Base-by-base conservation (phyloP, 805 yeast genomes). In the Nakazawaea anatomiae region DNA sequence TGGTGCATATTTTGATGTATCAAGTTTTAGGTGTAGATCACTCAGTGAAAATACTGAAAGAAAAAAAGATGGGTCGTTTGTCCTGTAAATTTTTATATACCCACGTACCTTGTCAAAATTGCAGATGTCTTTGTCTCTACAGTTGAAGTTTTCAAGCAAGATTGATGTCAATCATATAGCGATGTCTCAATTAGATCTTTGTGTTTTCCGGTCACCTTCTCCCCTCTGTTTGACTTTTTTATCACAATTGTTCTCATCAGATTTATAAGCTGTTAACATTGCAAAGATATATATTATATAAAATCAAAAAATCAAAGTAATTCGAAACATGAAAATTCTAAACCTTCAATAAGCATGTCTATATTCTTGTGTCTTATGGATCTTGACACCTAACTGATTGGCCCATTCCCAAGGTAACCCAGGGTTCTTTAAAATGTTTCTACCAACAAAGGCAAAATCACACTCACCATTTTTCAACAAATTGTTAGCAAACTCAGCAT, bases 361-460 rank as follows among this genome's bases (percentile, higher is more conserved):
- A 11, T 66, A 65, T 41, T 69, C 68, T 44, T 53, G 55, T 0
- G 78, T 65, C 57, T 71, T 68, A 52, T 71, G 62, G 5, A 75
- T 55, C 47, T 65, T 56, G 30, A 78, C 72, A 4, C 66, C 75
- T 44, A 79, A 64, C 39, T 76, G 71, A 41, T 74, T 74, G 2
- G 85, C 87, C 70, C 77, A 75, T 5, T 61, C 57, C 64, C 74
- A 72, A 6, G 69, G 78, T 39, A 77, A 67, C n/a, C 74, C 76
- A 4, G 85, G 83, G 54, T 75, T 69, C 53, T 66, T 70, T 53
- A 80, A 61, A 55, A 77, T 77, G 2, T 61, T 68, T 14, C 69
- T 58, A 0, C 81, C 87, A 42, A 71, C 69, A 9, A 78, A 58
- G 7, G 74, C 71, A 29, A 79, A 52, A 60, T 82, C 87, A 46